Evolutionary conservation across 164 flowering plant species (phyloP).

Genomic region (Piper betle): DNA sequence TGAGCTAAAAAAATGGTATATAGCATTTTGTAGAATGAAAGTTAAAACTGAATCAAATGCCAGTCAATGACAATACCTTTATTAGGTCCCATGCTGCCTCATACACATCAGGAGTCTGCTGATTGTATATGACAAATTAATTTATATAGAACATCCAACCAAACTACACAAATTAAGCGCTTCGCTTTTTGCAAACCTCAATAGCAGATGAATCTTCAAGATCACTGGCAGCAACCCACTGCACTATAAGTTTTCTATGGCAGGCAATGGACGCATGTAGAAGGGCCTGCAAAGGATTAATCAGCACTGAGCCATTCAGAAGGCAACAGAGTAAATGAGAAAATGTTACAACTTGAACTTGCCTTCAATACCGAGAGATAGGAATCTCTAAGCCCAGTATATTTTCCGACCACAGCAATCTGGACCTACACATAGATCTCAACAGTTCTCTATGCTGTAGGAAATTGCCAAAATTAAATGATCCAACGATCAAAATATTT

Average conservation of each 20-base stretch:
- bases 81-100: neutral
- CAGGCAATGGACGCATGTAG: slow-evolving; percentile 93
- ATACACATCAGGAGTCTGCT: neutral
- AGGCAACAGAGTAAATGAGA: neutral
- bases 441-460: too few relatives aligned
- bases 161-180: too few relatives aligned
- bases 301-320: neutral
- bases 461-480: neutral
- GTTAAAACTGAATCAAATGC: too few relatives aligned
- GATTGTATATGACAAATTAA: neutral
- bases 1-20: neutral
- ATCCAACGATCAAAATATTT: slow-evolving; percentile 2
- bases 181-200: slow-evolving; percentile 25
- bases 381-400: slow-evolving; percentile 83
- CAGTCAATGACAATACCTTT: neutral
- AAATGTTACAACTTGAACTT: neutral
- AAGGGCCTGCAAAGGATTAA: slow-evolving; percentile 49
- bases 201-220: slow-evolving; percentile 78
- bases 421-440: slow-evolving; percentile 46
- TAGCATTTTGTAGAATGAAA: neutral
- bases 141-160: neutral
- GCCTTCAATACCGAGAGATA: slow-evolving; percentile 96
- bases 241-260: slow-evolving; percentile 68
- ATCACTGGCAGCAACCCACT: slow-evolving; percentile 99
- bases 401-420: slow-evolving; percentile 96